Evolutionary conservation across 306 rosid genomes (phyloP), one percentile per base, ranked within the genome.

Genomic region (Elaeagnus macrophylla): DNA sequence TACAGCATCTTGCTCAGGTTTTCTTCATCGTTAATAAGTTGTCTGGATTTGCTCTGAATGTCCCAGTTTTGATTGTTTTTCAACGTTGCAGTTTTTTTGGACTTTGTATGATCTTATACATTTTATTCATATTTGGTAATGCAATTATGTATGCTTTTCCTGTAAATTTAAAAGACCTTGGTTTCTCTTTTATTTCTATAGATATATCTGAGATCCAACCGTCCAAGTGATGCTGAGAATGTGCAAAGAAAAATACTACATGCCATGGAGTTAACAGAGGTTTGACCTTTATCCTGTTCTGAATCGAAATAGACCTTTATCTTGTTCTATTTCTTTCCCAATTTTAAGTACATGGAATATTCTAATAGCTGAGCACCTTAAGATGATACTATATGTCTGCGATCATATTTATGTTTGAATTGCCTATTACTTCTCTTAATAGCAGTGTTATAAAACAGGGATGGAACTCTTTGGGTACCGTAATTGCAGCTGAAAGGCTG

Each of bases 1-100:
- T 83, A 48, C 81, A 83, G 16, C 74, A 72, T 75, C 97, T 86
- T 55, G 79, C 88, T 18, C 85, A 90, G 97, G 97, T 90, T 48
- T 25, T 50, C 3, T 39, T 48, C 51, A 56, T 59, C 67, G 72
- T 54, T 39, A 43, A 52, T 37, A 12, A 19, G 9, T 16, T 54
- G 57, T 45, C 37, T 45, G 48, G 42, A 48, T 49, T 14, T 40
- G 9, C 9, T 49, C 12, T 48, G 20, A 46, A 47, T 3, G 12
- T 10, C 13, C 10, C n/a, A 12, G 4, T 25, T 25, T 25, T 25
- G 32, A 3, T 43, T 43, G 16, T 10, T 43, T 43, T 43, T 11
- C 0, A 43, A 43, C 7, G 11, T 14, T 43, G 15, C 49, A 45
- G 17, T 13, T 45, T 45, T 45, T 13, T 2, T 43, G 48, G 11